These are phyloP conservation scores for Ramularia endophylla DNA, from an alignment of 2,329 filamentous ascomycete genomes.

Conservation along the genomic window DNA sequence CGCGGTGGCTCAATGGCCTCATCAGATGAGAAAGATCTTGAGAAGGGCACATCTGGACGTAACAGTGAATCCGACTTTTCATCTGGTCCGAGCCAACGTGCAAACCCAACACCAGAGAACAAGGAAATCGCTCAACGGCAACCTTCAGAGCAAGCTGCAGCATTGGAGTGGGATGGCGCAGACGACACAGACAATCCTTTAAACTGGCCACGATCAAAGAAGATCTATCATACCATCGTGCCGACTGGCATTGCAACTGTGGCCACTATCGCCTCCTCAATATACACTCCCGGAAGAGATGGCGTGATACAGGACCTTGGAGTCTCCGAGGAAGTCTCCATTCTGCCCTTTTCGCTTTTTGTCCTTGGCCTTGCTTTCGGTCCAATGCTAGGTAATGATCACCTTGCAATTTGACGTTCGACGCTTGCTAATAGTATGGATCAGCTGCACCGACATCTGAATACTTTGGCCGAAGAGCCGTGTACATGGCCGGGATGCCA, in stretches of 20 bases:
- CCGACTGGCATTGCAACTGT: constrained; percentile 29
- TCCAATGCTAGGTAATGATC: too few species aligned
- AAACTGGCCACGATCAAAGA: constrained; percentile 47
- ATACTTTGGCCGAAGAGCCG: constrained; percentile 48
- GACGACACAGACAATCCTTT: constrained; percentile 44
- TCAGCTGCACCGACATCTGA: constrained; percentile 51
- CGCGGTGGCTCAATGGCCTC: too few species aligned
- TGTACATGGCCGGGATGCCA: constrained; percentile 45
- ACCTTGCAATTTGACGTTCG: too few species aligned
- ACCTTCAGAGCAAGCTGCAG: too few species aligned
- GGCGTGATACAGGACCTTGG: constrained; percentile 49
- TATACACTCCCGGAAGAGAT: constrained; percentile 14
- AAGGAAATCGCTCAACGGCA: too few species aligned
- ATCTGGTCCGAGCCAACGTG: too few species aligned
- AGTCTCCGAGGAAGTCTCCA: constrained; percentile 48
- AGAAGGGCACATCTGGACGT: too few species aligned
- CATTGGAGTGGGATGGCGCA: constrained; percentile 20
- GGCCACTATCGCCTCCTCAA: constrained; percentile 29
- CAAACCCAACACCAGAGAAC: too few species aligned
- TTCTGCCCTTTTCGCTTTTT: constrained; percentile 55
- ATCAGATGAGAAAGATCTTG: too few species aligned
- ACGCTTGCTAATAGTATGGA: too few species aligned
- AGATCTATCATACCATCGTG: constrained; percentile 34
- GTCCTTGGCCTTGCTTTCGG: constrained; percentile 57
- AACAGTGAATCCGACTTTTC: too few species aligned